These are phyloP conservation scores for Leccinum subtestaceum DNA, from an alignment of 768 basidiomycete genomes.

Conservation along the genomic window DNA sequence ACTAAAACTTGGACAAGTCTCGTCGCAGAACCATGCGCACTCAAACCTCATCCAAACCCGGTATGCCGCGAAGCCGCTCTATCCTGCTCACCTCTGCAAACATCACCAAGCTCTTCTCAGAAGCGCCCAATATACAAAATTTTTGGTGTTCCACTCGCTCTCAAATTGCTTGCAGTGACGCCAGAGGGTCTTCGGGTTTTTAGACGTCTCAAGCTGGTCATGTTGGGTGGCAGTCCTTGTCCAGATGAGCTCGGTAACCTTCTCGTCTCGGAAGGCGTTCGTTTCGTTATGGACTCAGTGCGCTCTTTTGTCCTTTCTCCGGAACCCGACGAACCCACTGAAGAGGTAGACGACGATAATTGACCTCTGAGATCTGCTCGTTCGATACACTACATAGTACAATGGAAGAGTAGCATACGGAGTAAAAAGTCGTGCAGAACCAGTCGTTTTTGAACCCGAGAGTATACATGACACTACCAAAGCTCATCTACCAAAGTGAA, in stretches of 20 bases:
- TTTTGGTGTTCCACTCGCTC: slow-evolving; percentile 17
- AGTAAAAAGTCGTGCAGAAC: no score
- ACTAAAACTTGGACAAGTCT: neutral
- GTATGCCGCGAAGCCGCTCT: slow-evolving; percentile 37
- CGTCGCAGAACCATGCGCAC: slow-evolving; percentile 22
- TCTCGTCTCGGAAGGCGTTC: slow-evolving; percentile 46
- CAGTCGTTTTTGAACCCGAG: no score
- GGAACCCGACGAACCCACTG: no score
- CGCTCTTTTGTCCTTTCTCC: slow-evolving; percentile 10
- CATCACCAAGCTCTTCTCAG: slow-evolving; percentile 37
- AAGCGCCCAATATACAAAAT: slow-evolving; percentile 32
- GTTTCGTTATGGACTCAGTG: slow-evolving; percentile 50
- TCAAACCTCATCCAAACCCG: slow-evolving; percentile 37
- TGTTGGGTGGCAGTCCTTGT: slow-evolving; percentile 41
- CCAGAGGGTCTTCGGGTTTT: no score
- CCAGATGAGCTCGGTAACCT: slow-evolving; percentile 54
- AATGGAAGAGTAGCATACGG: no score
- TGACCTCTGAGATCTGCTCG: neutral
- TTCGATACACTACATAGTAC: no score
- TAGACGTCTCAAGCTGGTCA: no score
- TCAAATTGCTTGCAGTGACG: no score
- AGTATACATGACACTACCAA: no score
- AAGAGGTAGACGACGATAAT: no score
- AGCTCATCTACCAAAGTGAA: no score
- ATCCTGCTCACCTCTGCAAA: slow-evolving; percentile 46